These are phyloP conservation scores for Nepenthes alata DNA, from an alignment of 179 eudicot genomes.

Conservation along the genomic window DNA sequence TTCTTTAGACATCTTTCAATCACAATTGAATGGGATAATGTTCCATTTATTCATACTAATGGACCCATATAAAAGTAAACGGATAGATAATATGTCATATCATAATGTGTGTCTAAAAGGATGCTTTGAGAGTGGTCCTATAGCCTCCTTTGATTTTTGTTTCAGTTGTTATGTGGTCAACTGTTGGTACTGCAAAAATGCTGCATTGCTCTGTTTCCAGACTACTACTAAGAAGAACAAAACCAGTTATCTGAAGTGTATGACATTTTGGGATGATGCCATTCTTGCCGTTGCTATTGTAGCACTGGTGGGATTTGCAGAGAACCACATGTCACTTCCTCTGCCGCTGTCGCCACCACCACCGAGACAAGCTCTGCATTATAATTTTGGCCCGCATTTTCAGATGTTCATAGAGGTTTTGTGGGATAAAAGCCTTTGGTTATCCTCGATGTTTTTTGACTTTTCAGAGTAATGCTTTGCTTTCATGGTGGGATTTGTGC, in stretches of 20 bases:
- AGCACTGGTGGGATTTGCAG: slow-evolving; percentile 38
- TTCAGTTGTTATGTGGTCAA: neutral
- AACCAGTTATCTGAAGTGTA: slow-evolving; percentile 59
- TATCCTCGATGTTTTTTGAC: neutral
- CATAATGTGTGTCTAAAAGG: too few species aligned
- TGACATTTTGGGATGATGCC: slow-evolving; percentile 61
- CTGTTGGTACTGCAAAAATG: neutral
- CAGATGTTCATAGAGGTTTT: neutral
- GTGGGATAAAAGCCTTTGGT: slow-evolving; percentile 34
- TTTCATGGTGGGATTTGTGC: too few species aligned
- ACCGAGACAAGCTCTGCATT: slow-evolving; percentile 10
- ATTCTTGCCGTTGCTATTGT: slow-evolving; percentile 73
- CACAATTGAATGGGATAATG: too few species aligned
- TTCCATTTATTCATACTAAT: too few species aligned
- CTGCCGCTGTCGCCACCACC: slow-evolving; percentile 13
- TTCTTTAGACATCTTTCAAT: too few species aligned
- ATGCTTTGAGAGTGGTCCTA: too few species aligned
- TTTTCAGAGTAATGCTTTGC: too few species aligned
- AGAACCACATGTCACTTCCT: slow-evolving; percentile 27
- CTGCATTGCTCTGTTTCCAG: slow-evolving; percentile 20
- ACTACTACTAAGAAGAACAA: slow-evolving; percentile 44
- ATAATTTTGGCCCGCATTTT: neutral
- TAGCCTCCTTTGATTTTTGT: neutral
- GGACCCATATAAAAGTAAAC: too few species aligned
- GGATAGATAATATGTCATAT: too few species aligned